Conservation (phyloP, 345 rosid species). For the Linum lewisii region DNA sequence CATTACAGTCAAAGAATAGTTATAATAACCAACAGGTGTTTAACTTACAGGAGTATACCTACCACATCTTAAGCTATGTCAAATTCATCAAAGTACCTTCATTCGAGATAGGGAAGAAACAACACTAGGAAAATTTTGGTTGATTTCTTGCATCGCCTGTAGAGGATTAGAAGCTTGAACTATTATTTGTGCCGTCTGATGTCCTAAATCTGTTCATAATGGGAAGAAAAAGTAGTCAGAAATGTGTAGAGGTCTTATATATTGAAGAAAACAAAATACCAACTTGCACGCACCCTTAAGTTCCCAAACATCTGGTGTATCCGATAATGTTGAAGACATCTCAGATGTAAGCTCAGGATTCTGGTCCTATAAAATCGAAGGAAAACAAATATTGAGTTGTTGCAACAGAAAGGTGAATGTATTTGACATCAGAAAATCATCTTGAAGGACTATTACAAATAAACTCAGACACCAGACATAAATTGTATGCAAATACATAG, state of each 20-base stretch:
- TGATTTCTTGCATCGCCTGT: slow-evolving; percentile 94
- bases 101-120: slow-evolving; percentile 94
- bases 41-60: neutral
- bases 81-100: slow-evolving; percentile 48
- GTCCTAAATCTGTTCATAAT: slow-evolving; percentile 72
- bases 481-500: too few species aligned
- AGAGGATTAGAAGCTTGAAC: slow-evolving; percentile 90
- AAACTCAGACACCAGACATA: too few species aligned
- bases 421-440: slow-evolving; percentile 10
- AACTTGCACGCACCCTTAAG: slow-evolving; percentile 55
- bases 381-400: slow-evolving; percentile 4
- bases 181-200: slow-evolving; percentile 97
- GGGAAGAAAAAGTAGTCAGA: slow-evolving; percentile 18
- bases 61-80: slow-evolving; percentile 5
- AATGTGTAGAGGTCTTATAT: neutral
- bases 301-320: slow-evolving; percentile 97
- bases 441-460: neutral
- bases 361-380: slow-evolving; percentile 51
- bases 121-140: slow-evolving; percentile 90
- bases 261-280: neutral
- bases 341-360: slow-evolving; percentile 84
- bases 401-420: neutral
- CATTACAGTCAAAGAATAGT: neutral
- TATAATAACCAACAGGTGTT: slow-evolving; percentile 6
- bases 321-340: slow-evolving; percentile 83